Evolutionary conservation across 164 flowering plant genomes (phyloP).

Genomic region (Chimonanthus praecox): DNA sequence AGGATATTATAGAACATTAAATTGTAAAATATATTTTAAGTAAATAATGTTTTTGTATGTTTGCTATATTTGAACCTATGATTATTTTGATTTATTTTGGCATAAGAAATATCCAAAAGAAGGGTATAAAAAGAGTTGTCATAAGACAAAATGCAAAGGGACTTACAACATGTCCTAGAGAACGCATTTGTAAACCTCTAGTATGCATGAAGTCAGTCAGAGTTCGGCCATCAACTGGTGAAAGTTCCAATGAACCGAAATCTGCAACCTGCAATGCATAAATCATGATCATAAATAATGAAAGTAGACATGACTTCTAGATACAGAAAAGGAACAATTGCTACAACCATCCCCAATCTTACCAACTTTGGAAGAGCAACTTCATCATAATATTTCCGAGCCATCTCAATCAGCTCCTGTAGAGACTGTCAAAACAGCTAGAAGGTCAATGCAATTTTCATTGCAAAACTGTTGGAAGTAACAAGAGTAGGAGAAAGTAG

Average conservation of each 20-base stretch:
- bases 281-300: conserved; percentile 4
- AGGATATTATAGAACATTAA: too few species aligned
- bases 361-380: conserved; percentile 97
- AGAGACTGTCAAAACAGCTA: conserved; percentile 56
- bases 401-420: conserved; percentile 66
- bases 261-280: conserved; percentile 73
- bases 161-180: conserved; percentile 94
- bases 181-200: conserved; percentile 96
- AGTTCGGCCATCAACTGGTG: conserved; percentile 99
- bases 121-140: neutral
- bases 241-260: conserved; percentile 97
- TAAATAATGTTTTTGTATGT: too few species aligned
- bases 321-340: neutral
- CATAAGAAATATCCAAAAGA: too few species aligned
- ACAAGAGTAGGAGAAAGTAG: neutral
- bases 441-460: conserved; percentile 19
- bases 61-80: too few species aligned
- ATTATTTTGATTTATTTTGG: too few species aligned
- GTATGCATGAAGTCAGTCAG: conserved; percentile 99
- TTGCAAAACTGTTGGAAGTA: too few species aligned
- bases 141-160: neutral
- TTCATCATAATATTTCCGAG: conserved; percentile 85
- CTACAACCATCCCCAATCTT: conserved; percentile 13
- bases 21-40: too few species aligned
- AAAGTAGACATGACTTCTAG: neutral